Evolutionary conservation across 2,329 filamentous ascomycete genomes (phyloP).

Genomic region (Hypoxylon sp.): DNA sequence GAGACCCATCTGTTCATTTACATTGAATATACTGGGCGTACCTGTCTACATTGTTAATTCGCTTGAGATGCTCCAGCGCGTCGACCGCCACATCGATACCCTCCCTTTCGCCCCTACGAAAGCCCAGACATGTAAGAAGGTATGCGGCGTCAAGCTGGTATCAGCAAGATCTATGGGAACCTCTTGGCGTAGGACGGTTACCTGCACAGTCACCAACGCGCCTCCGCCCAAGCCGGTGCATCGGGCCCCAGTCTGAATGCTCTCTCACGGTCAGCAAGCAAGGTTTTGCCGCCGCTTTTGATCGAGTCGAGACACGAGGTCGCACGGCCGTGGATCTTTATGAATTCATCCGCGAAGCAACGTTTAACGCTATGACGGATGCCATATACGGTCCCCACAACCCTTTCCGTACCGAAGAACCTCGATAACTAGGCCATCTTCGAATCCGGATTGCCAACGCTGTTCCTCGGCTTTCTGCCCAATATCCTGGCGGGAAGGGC

Average conservation of each 20-base stretch:
- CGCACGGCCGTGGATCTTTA: conserved; percentile 33
- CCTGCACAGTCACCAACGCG: conserved; percentile 26
- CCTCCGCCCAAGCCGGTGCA: conserved; percentile 31
- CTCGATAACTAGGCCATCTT: conserved; percentile 26
- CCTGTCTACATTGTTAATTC: conserved; percentile 36
- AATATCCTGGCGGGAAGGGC: conserved; percentile 22
- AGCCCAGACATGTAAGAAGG: conserved; percentile 29
- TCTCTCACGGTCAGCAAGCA: conserved; percentile 29
- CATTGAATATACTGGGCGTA: conserved; percentile 31
- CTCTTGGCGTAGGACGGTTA: conserved; percentile 35
- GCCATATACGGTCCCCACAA: conserved; percentile 39
- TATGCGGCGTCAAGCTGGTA: conserved; percentile 29
- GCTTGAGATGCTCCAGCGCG: conserved; percentile 33
- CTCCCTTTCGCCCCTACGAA: conserved; percentile 32
- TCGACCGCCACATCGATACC: conserved; percentile 39
- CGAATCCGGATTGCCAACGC: conserved; percentile 26
- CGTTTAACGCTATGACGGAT: conserved; percentile 25
- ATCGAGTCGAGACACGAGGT: conserved; percentile 31
- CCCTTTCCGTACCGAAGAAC: conserved; percentile 29
- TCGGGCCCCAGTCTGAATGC: conserved; percentile 31
- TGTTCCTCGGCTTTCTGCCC: conserved; percentile 30
- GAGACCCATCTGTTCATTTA: conserved; percentile 32
- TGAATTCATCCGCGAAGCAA: conserved; percentile 18
- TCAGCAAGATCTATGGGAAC: conserved; percentile 32
- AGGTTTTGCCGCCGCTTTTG: conserved; percentile 33